phyloP scores from a whole-genome alignment of 495 filamentous ascomycete genomes.

The Annulohypoxylon maeteangense region DNA sequence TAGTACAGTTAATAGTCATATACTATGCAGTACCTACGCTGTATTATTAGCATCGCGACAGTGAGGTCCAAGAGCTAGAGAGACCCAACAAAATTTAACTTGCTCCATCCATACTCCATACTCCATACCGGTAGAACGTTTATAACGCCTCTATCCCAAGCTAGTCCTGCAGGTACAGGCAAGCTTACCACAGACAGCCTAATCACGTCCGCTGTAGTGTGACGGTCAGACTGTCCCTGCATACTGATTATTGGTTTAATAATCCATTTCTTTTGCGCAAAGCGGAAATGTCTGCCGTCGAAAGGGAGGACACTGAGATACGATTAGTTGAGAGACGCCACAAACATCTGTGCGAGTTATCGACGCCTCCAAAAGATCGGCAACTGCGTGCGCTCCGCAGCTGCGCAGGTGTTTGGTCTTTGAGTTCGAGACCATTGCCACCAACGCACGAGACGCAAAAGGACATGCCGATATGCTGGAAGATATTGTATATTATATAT shows the following conservation, averaged over 20 bases:
- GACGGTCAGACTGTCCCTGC: conserved; percentile 36
- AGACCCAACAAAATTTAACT: conserved; percentile 25
- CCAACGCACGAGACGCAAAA: conserved; percentile 19
- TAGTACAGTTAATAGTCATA: neutral
- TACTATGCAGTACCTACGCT: neutral
- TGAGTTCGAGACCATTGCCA: conserved; percentile 25
- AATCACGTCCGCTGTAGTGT: conserved; percentile 40
- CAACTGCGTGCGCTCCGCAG: neutral
- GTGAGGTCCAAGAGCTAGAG: conserved; percentile 14
- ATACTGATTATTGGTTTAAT: conserved; percentile 3
- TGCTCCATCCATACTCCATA: neutral
- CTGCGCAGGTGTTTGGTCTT: neutral
- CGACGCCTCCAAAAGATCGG: neutral
- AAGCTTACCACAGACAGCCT: conserved; percentile 31
- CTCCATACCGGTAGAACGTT: conserved; percentile 18
- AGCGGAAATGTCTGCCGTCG: conserved; percentile 16
- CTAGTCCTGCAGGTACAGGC: conserved; percentile 39
- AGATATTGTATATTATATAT: neutral
- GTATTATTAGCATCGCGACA: conserved; percentile 11
- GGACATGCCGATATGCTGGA: neutral
- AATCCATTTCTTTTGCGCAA: conserved; percentile 12
- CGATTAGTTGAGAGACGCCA: conserved; percentile 2
- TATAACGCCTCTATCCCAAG: conserved; percentile 3
- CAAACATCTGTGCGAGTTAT: neutral
- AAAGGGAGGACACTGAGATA: conserved; percentile 15